phyloP scores from a whole-genome alignment of 805 yeast genomes.

The Kockiozyma suomiensis region DNA sequence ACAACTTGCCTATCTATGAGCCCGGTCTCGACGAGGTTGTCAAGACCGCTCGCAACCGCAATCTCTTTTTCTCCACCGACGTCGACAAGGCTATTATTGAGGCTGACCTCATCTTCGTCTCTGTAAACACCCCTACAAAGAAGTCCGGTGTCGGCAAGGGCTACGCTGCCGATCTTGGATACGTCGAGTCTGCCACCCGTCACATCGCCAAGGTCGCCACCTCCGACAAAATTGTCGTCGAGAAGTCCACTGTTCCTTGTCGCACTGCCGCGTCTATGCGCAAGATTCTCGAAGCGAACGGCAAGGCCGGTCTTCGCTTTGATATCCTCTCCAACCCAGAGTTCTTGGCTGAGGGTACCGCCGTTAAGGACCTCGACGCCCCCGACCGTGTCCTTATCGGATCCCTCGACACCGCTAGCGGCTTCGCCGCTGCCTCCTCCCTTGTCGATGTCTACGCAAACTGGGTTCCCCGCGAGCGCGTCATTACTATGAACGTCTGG shows the following conservation, averaged over 20 bases:
- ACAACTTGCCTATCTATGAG: slow-evolving; percentile 41
- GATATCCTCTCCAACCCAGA: slow-evolving; percentile 42
- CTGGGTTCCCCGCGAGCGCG: slow-evolving; percentile 39
- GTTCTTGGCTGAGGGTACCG: slow-evolving; percentile 42
- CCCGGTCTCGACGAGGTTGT: slow-evolving; percentile 41
- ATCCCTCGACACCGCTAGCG: slow-evolving; percentile 37
- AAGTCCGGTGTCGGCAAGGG: slow-evolving; percentile 40
- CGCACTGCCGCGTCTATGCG: slow-evolving; percentile 40
- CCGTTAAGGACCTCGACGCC: slow-evolving; percentile 36
- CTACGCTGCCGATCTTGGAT: slow-evolving; percentile 40
- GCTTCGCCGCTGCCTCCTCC: slow-evolving; percentile 39
- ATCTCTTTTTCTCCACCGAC: slow-evolving; percentile 41
- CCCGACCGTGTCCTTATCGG: slow-evolving; percentile 42
- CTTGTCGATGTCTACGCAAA: slow-evolving; percentile 40
- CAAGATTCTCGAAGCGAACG: slow-evolving; percentile 39
- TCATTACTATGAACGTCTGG: slow-evolving; percentile 41
- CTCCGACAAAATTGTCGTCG: slow-evolving; percentile 40
- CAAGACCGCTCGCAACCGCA: slow-evolving; percentile 37
- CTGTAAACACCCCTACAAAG: slow-evolving; percentile 42
- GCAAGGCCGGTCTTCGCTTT: slow-evolving; percentile 39
- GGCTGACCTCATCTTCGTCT: slow-evolving; percentile 41
- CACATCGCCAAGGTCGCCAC: slow-evolving; percentile 39
- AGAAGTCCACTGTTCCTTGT: slow-evolving; percentile 41
- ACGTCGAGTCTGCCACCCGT: slow-evolving; percentile 40
- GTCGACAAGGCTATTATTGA: slow-evolving; percentile 38